These are phyloP conservation scores for Erythrophleum ivorense DNA, from an alignment of 331 rosid genomes.

Conservation along the genomic window DNA sequence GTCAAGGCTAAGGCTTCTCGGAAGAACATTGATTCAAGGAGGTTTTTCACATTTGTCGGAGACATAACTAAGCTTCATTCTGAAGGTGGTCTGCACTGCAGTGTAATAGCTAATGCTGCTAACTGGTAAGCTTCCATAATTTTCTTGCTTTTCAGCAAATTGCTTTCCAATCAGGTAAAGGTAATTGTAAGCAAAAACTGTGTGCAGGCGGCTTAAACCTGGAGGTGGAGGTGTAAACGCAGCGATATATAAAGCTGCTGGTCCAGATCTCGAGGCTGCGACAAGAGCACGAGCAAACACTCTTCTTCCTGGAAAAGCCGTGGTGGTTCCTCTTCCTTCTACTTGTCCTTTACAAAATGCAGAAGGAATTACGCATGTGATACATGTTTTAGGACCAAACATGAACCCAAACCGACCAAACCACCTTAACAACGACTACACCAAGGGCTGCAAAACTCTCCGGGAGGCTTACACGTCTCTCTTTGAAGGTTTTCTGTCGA, in stretches of 20 bases:
- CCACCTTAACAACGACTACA: conserved; percentile 68
- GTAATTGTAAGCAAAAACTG: conserved; percentile 19
- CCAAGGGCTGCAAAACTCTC: conserved; percentile 71
- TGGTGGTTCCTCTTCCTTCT: conserved; percentile 70
- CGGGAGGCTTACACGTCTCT: conserved; percentile 65
- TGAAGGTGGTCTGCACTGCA: conserved; percentile 67
- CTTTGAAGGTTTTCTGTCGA: conserved; percentile 70
- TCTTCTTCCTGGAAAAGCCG: conserved; percentile 69
- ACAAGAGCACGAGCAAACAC: conserved; percentile 68
- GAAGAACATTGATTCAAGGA: conserved; percentile 62
- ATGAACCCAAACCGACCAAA: conserved; percentile 82
- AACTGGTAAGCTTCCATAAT: conserved; percentile 66
- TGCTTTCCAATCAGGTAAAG: conserved; percentile 18
- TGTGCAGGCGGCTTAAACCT: conserved; percentile 81
- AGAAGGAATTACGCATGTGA: conserved; percentile 85
- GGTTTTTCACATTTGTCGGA: too few relatives aligned
- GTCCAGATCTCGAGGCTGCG: conserved; percentile 69
- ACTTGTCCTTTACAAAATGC: conserved; percentile 69
- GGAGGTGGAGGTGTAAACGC: conserved; percentile 96
- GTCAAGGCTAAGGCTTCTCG: conserved; percentile 63
- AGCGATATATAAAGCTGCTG: conserved; percentile 76
- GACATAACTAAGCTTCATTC: conserved; percentile 73
- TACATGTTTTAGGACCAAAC: too few relatives aligned
- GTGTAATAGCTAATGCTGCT: conserved; percentile 84
- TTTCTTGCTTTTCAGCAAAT: conserved; percentile 19